A percentile compares a stretch with the other conserved stretches of the same genome.
Conservation (phyloP, 2,329 filamentous ascomycete species). For the Hymenoscyphus fructigenus region DNA sequence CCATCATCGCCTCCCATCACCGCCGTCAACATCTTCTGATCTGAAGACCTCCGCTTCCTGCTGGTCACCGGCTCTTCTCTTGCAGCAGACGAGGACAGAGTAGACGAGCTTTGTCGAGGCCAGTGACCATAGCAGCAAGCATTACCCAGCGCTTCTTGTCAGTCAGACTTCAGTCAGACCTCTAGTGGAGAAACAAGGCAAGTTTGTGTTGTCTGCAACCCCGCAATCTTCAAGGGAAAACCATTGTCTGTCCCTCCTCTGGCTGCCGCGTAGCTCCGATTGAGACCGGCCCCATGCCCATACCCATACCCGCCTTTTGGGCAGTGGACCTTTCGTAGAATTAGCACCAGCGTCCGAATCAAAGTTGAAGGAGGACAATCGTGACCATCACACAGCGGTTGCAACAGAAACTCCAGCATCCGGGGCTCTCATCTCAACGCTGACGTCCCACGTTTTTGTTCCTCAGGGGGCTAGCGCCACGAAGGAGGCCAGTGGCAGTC, state of each 20-base stretch:
- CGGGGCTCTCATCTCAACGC: neutral
- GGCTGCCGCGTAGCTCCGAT: neutral
- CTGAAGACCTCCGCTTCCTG: neutral
- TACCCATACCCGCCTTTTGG: neutral
- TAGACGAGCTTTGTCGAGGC: neutral
- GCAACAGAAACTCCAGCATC: neutral
- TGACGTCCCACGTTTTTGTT: neutral
- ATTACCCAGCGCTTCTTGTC: neutral
- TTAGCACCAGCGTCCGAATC: neutral
- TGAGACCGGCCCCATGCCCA: neutral
- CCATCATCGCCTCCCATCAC: slow-evolving; percentile 3
- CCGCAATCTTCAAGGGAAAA: slow-evolving; percentile 2
- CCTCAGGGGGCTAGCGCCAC: neutral
- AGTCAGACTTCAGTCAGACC: slow-evolving; percentile 2
- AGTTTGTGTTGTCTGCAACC: neutral
- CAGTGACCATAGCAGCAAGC: neutral
- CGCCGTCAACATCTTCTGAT: neutral
- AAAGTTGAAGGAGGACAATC: slow-evolving; percentile 1
- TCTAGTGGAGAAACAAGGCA: neutral
- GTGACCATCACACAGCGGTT: neutral
- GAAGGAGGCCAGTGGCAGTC: neutral
- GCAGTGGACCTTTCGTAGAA: neutral
- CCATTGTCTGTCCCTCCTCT: neutral
- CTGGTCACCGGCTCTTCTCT: slow-evolving; percentile 3
- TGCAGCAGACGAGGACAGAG: neutral